Evolutionary conservation across 2,329 filamentous ascomycete species (phyloP), one percentile per base, ranked within the genome.

Genomic region (Colletotrichum incanum): DNA sequence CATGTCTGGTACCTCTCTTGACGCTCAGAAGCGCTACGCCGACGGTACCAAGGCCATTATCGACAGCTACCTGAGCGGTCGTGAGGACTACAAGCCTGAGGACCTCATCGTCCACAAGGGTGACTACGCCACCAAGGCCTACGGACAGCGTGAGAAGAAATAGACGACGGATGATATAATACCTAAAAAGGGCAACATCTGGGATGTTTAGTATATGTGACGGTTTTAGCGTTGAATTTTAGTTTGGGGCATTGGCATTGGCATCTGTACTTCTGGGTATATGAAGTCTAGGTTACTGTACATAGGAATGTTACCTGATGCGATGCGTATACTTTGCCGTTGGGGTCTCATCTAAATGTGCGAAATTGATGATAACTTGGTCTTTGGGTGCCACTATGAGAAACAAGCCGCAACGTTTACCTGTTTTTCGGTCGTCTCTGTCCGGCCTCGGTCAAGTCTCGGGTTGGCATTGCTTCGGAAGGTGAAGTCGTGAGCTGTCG

Each of bases 1-100:
- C 91, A 98, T 98, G 94, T 98, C 95, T 16, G 96, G 96, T 82
- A 98, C 96, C 71, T 98, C 95, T n/a, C 93, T 99, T 81, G 96
- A 99, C 82, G 96, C 96, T 72, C 96, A 99, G 89, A 92, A 94
- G 86, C 91, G 95, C 76, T 98, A 98, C 82, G 94, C 95, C 79
- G 88, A 92, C 75, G 95, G 95, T 78, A 93, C 91, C 84, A 98
- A 98, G 93, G 84, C 88, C 76, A 98, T 99, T 81, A 88, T 99
- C 73, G 89, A 96, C 76, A 95, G 92, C 85, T 99, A 98, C 90
- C 94, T 98, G 82, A 90, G 88, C 76, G 95, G 95, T 78, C 92
- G 91, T 81, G 86, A 94, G 81, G 95, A 98, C 87, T 99, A 99
- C 89, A 88, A 89, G 76, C 91, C 92, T 67, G 87, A 98, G 87